Evolutionary conservation across 192 early-diverging fungal species (phyloP).

Genomic region (Gonapodya prolifera): DNA sequence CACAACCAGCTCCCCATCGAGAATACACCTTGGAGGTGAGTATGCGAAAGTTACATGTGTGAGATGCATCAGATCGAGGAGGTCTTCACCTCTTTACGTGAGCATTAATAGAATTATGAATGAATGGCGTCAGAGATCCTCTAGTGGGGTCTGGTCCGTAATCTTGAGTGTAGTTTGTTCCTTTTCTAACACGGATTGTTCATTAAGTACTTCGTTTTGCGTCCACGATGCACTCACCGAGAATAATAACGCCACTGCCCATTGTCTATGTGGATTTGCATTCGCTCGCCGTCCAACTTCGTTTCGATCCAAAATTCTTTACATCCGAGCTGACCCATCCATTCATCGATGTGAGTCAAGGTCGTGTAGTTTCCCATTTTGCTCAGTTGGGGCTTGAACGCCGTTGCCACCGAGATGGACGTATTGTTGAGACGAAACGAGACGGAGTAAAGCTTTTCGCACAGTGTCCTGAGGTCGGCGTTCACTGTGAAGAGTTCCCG

Average conservation of each 20-base stretch:
- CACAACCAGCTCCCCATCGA: constrained; percentile 2
- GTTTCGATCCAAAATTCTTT: neutral
- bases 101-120: neutral
- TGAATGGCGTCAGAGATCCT: neutral
- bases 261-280: constrained; percentile 1
- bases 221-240: neutral
- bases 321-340: neutral
- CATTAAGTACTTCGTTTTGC: too few relatives aligned
- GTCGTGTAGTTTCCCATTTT: neutral
- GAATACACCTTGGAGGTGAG: neutral
- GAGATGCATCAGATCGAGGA: neutral
- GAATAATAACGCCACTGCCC: neutral
- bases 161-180: neutral
- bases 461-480: neutral
- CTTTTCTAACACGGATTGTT: neutral
- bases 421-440: neutral
- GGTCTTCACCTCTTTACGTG: neutral
- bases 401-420: neutral
- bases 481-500: neutral
- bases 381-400: neutral
- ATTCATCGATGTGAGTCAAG: neutral
- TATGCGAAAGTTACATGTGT: neutral
- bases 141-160: neutral
- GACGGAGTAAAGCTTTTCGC: neutral
- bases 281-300: neutral